Conservation (phyloP, 2,329 filamentous ascomycete species). For the Phoma sp. region DNA sequence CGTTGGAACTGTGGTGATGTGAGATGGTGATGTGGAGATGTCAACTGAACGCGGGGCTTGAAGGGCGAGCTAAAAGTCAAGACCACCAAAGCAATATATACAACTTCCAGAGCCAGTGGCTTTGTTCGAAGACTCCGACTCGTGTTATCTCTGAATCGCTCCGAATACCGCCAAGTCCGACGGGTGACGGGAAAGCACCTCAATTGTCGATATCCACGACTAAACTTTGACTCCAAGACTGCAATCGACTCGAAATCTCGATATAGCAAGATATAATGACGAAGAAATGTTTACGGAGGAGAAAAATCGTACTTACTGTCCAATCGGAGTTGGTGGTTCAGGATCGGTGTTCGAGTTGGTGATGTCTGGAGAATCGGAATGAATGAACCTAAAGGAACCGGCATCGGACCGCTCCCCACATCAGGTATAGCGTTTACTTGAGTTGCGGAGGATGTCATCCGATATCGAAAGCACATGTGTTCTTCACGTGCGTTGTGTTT, state of each 20-base stretch:
- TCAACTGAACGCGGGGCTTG: not conserved
- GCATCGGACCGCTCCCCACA: constrained; percentile 12
- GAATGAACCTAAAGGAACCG: not conserved
- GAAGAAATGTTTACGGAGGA: not conserved
- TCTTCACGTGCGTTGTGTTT: not conserved
- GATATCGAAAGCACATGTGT: not conserved
- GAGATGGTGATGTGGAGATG: not conserved
- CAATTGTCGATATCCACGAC: not conserved
- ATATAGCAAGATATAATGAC: not conserved
- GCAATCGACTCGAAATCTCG: not conserved
- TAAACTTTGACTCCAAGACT: not conserved
- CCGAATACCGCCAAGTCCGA: constrained; percentile 11
- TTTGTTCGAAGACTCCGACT: no score
- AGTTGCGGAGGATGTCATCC: not conserved
- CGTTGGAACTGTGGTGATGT: not conserved
- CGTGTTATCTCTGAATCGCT: no score
- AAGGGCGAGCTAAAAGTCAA: not conserved
- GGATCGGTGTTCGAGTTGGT: constrained; percentile 6
- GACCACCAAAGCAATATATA: not conserved
- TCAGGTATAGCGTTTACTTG: not conserved
- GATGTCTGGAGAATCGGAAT: constrained; percentile 2
- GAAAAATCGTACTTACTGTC: not conserved
- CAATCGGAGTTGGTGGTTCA: constrained; percentile 5
- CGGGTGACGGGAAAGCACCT: constrained; percentile 10
- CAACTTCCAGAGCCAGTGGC: not conserved